These are phyloP conservation scores for Pseudogymnoascus sp. DNA, from an alignment of 2,329 filamentous ascomycete genomes.

Conservation along the genomic window DNA sequence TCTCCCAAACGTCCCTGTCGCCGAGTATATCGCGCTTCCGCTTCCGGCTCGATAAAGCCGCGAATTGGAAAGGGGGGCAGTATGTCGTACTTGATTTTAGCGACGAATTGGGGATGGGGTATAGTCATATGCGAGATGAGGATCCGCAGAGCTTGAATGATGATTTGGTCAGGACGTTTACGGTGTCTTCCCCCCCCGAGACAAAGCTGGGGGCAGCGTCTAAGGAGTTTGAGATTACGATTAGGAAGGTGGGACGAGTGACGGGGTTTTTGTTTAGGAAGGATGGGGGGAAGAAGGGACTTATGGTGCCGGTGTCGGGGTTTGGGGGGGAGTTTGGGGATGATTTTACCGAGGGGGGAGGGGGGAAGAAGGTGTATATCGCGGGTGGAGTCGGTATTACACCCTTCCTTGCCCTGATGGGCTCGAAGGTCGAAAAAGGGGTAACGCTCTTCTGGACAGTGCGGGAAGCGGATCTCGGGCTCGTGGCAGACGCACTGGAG, in stretches of 20 bases:
- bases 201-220: slow-evolving; percentile 13
- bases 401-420: slow-evolving; percentile 64
- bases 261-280: slow-evolving; percentile 53
- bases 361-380: slow-evolving; percentile 46
- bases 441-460: slow-evolving; percentile 63
- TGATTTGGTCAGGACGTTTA: slow-evolving; percentile 77
- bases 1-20: slow-evolving; percentile 51
- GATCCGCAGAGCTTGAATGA: slow-evolving; percentile 76
- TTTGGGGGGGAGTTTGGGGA: slow-evolving; percentile 60
- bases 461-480: slow-evolving; percentile 47
- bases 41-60: slow-evolving; percentile 37
- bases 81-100: slow-evolving; percentile 70
- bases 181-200: slow-evolving; percentile 54
- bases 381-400: slow-evolving; percentile 80
- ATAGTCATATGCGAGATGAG: slow-evolving; percentile 74
- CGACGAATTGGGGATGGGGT: slow-evolving; percentile 60
- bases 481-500: slow-evolving; percentile 52
- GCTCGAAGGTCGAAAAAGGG: slow-evolving; percentile 35
- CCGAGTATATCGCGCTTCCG: slow-evolving; percentile 59
- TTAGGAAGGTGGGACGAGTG: slow-evolving; percentile 57
- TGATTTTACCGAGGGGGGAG: slow-evolving; percentile 17
- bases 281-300: slow-evolving; percentile 40
- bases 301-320: slow-evolving; percentile 61
- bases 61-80: slow-evolving; percentile 58
- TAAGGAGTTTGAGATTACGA: slow-evolving; percentile 57